Evolutionary conservation across 345 rosid species (phyloP).

Genomic region (Murraya koenigii): DNA sequence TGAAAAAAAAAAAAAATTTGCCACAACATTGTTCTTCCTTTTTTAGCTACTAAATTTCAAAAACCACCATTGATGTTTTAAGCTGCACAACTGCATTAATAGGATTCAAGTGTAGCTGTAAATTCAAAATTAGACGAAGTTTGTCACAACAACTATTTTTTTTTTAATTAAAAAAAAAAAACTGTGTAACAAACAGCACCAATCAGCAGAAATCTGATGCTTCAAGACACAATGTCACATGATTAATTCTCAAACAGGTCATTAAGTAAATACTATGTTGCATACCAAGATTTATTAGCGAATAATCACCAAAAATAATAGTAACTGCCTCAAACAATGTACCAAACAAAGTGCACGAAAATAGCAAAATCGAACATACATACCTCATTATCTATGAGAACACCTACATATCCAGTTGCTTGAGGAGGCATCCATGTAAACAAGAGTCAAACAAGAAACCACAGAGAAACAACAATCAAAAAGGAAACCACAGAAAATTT

Average conservation of each 20-base stretch:
- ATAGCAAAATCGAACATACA: constrained; percentile 1
- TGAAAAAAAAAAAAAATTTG: constrained; percentile 30
- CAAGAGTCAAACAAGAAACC: constrained; percentile 41
- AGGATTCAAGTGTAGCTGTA: constrained; percentile 89
- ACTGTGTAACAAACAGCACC: background rate
- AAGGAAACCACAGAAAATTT: constrained; percentile 1
- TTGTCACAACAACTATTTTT: background rate
- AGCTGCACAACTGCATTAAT: constrained; percentile 83
- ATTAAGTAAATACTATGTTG: background rate
- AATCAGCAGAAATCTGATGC: background rate
- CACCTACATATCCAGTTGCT: constrained; percentile 59
- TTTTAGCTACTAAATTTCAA: constrained; percentile 32
- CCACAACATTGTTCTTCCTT: constrained; percentile 36
- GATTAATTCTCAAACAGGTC: background rate
- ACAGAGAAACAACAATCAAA: constrained; percentile 43
- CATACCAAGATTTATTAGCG: background rate
- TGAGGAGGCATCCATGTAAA: constrained; percentile 48
- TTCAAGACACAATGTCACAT: background rate
- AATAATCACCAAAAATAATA: background rate
- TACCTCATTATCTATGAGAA: constrained; percentile 78
- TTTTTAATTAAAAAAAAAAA: too few relatives aligned
- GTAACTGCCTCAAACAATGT: background rate
- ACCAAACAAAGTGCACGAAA: background rate
- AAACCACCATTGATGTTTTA: constrained; percentile 57
- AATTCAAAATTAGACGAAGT: constrained; percentile 14